Evolutionary conservation across 2,329 filamentous ascomycete genomes (phyloP).

Genomic region (Diaporthe caulivora): DNA sequence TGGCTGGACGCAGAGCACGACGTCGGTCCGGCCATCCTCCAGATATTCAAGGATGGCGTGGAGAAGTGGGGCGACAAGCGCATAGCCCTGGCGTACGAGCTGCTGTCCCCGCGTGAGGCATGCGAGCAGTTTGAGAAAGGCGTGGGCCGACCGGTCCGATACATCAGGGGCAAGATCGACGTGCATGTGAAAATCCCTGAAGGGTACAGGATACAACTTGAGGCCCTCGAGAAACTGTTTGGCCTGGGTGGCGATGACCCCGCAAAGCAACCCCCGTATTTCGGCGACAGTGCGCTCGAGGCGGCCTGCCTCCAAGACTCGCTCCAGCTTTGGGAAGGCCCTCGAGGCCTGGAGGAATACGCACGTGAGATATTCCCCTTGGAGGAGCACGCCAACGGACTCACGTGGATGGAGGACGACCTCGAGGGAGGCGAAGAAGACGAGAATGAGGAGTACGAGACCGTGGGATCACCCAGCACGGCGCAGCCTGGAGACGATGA

Average conservation of each 20-base stretch:
- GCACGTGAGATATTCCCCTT: constrained; percentile 93
- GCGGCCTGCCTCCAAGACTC: constrained; percentile 79
- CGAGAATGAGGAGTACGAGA: constrained; percentile 32
- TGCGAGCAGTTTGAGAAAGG: constrained; percentile 85
- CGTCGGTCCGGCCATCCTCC: constrained; percentile 89
- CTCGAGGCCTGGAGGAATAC: constrained; percentile 92
- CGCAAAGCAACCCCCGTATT: constrained; percentile 72
- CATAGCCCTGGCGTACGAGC: constrained; percentile 91
- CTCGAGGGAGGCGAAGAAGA: constrained; percentile 44
- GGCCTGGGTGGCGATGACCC: constrained; percentile 63
- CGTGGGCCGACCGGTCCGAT: constrained; percentile 81
- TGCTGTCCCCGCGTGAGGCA: constrained; percentile 84
- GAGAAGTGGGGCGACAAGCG: constrained; percentile 83
- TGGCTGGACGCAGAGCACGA: constrained; percentile 98
- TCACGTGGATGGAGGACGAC: constrained; percentile 87
- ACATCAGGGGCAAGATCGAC: constrained; percentile 83
- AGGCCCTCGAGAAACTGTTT: constrained; percentile 74
- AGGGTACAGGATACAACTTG: constrained; percentile 90
- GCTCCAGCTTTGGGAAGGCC: constrained; percentile 89
- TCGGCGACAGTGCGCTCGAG: constrained; percentile 69
- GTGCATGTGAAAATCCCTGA: constrained; percentile 87
- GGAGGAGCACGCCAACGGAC: constrained; percentile 93
- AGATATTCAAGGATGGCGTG: constrained; percentile 94
- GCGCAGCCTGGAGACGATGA: constrained; percentile 52
- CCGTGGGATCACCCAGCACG: constrained; percentile 31